These are phyloP conservation scores for Ophiocordyceps polyrhachis-furcata DNA, from an alignment of 2,329 filamentous ascomycete species.

Conservation along the genomic window DNA sequence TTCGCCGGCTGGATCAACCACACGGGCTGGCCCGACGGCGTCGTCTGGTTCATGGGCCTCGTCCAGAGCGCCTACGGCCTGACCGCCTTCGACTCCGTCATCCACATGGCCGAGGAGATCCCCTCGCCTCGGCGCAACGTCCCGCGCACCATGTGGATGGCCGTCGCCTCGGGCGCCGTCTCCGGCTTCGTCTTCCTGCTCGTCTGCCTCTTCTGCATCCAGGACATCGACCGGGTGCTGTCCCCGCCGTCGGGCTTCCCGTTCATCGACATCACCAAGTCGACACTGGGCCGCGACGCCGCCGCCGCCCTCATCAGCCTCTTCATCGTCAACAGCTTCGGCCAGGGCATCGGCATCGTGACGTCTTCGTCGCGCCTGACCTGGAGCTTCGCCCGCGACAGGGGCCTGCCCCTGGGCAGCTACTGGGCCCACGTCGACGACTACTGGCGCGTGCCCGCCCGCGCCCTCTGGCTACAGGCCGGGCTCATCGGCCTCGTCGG, in stretches of 20 bases:
- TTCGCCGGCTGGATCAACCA: slow-evolving; percentile 28
- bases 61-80: slow-evolving; percentile 36
- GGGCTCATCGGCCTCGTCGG: slow-evolving; percentile 24
- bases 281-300: slow-evolving; percentile 16
- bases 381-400: slow-evolving; percentile 36
- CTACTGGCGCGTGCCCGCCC: slow-evolving; percentile 31
- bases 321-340: slow-evolving; percentile 36
- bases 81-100: slow-evolving; percentile 38
- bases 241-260: slow-evolving; percentile 21
- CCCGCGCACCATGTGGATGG: slow-evolving; percentile 31
- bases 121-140: slow-evolving; percentile 30
- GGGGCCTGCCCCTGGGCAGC: slow-evolving; percentile 23
- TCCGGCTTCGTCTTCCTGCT: slow-evolving; percentile 33
- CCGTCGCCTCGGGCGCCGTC: slow-evolving; percentile 27
- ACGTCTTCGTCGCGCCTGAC: slow-evolving; percentile 32
- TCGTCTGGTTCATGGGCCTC: slow-evolving; percentile 39
- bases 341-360: slow-evolving; percentile 30
- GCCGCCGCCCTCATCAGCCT: slow-evolving; percentile 26
- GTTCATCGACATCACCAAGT: slow-evolving; percentile 27
- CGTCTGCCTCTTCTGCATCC: slow-evolving; percentile 30
- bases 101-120: slow-evolving; percentile 40
- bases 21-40: slow-evolving; percentile 32
- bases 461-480: slow-evolving; percentile 33
- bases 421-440: slow-evolving; percentile 25
- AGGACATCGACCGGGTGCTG: slow-evolving; percentile 22